A percentile compares a stretch with the other conserved stretches of the same genome.
phyloP scores from a whole-genome alignment of 805 yeast genomes.

The Jamesozyma gamospora region DNA sequence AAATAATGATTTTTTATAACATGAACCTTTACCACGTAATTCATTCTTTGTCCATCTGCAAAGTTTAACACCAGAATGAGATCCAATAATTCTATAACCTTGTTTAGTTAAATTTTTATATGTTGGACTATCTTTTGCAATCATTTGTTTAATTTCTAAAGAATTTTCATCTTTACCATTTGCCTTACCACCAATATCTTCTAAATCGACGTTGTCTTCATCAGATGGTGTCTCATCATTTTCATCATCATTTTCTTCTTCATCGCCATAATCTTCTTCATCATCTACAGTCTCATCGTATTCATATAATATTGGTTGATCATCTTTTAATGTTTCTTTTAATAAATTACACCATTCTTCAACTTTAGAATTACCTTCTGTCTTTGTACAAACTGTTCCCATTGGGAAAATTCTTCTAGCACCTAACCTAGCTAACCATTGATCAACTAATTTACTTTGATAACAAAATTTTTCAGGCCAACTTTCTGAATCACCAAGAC shows the following conservation, averaged over 20 bases:
- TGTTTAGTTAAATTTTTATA: conserved; percentile 81
- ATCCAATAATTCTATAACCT: conserved; percentile 87
- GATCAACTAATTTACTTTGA: conserved; percentile 69
- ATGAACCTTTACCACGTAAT: conserved; percentile 84
- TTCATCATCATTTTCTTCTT: conserved; percentile 10
- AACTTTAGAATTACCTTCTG: conserved; percentile 48
- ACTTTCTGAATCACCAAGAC: conserved; percentile 78
- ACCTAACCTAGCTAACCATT: conserved; percentile 72
- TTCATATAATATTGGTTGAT: conserved; percentile 57
- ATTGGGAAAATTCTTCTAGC: conserved; percentile 75
- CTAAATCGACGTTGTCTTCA: conserved; percentile 48
- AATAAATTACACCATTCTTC: conserved; percentile 60
- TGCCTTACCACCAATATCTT: conserved; percentile 62
- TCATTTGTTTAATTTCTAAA: conserved; percentile 63
- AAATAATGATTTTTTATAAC: conserved; percentile 86
- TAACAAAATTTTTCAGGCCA: conserved; percentile 83
- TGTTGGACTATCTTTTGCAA: conserved; percentile 81
- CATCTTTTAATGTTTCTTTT: conserved; percentile 52
- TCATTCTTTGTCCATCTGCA: conserved; percentile 97
- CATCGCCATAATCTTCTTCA: conserved; percentile 33
- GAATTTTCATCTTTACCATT: conserved; percentile 6
- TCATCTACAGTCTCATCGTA: conserved; percentile 49
- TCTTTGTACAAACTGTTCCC: conserved; percentile 75
- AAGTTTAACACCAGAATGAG: conserved; percentile 90
- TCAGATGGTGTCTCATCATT: conserved; percentile 26